phyloP scores from a whole-genome alignment of 495 filamentous ascomycete species.

The Hypoxylon trugodes region DNA sequence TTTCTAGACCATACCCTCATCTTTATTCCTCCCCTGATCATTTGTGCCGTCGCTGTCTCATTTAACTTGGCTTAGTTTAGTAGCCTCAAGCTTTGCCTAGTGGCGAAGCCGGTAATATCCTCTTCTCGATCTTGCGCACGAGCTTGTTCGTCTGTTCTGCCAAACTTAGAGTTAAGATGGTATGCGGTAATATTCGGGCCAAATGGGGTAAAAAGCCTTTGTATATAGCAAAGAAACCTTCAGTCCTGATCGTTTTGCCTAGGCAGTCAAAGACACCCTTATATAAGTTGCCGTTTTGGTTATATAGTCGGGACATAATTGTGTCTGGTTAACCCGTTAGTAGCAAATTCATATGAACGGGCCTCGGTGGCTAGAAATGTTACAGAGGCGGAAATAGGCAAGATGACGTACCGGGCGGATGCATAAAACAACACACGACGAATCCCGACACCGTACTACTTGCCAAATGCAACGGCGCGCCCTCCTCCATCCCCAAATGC shows the following conservation, averaged over 20 bases:
- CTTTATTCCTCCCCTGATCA: too few relatives aligned
- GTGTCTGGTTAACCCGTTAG: conserved; percentile 69
- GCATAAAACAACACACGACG: conserved; percentile 97
- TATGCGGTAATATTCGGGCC: conserved; percentile 93
- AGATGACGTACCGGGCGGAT: conserved; percentile 79
- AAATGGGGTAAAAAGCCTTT: conserved; percentile 98
- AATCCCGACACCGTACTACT: conserved; percentile 93
- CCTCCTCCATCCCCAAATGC: conserved; percentile 89
- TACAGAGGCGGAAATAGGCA: neutral
- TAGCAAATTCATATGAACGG: neutral
- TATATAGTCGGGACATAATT: conserved; percentile 98
- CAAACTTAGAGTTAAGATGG: conserved; percentile 88
- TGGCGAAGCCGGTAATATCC: conserved; percentile 56
- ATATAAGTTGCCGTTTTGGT: conserved; percentile 97
- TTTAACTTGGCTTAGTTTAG: too few relatives aligned
- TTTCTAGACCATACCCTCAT: too few relatives aligned
- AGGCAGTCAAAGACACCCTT: conserved; percentile 91
- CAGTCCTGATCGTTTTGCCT: conserved; percentile 86
- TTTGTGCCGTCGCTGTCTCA: too few relatives aligned
- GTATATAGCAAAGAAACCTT: conserved; percentile 93
- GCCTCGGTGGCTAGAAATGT: too few relatives aligned
- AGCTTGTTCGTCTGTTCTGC: conserved; percentile 98
- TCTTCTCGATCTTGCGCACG: conserved; percentile 78
- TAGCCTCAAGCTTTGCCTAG: conserved; percentile 38
- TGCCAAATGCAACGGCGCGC: conserved; percentile 85